A percentile compares a stretch with the other conserved stretches of the same genome.
phyloP scores from a whole-genome alignment of 805 yeast genomes.

The Yarrowia sp. region DNA sequence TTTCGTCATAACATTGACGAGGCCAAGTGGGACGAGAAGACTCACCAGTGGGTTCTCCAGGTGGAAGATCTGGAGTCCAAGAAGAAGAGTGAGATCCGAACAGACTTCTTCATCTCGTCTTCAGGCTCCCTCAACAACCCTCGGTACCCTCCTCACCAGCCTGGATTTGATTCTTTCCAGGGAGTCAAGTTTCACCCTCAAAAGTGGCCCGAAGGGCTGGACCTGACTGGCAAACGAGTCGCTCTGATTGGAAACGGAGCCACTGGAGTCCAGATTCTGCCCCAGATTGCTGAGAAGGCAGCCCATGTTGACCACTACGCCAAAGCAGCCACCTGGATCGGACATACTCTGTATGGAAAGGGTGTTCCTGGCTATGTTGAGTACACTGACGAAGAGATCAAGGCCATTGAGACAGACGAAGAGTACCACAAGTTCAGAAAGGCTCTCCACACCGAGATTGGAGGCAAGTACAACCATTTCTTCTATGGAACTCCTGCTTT shows the following conservation, averaged over 20 bases:
- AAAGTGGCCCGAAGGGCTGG: conserved; percentile 47
- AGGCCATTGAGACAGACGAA: conserved; percentile 39
- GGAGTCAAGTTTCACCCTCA: conserved; percentile 50
- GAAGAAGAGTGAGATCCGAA: conserved; percentile 40
- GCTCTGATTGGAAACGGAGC: conserved; percentile 52
- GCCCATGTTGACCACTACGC: conserved; percentile 43
- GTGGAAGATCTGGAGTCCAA: conserved; percentile 36
- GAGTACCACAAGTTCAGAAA: conserved; percentile 44
- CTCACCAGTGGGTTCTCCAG: conserved; percentile 38
- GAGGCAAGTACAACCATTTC: conserved; percentile 37
- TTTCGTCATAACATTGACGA: conserved; percentile 42
- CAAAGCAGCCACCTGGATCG: conserved; percentile 43
- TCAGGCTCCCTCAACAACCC: conserved; percentile 47
- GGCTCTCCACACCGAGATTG: conserved; percentile 41
- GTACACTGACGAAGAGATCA: conserved; percentile 41
- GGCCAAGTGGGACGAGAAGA: conserved; percentile 44
- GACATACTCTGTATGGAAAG: conserved; percentile 42
- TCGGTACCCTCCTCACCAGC: conserved; percentile 45
- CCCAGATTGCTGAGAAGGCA: conserved; percentile 44
- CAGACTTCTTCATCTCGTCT: conserved; percentile 45
- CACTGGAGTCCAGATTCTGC: conserved; percentile 50
- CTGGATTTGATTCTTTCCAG: conserved; percentile 47
- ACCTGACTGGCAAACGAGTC: conserved; percentile 46
- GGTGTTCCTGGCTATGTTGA: conserved; percentile 41
- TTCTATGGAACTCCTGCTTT: conserved; percentile 35